phyloP scores from a whole-genome alignment of 2,329 filamentous ascomycete species.

The Pseudocercospora ulei region DNA sequence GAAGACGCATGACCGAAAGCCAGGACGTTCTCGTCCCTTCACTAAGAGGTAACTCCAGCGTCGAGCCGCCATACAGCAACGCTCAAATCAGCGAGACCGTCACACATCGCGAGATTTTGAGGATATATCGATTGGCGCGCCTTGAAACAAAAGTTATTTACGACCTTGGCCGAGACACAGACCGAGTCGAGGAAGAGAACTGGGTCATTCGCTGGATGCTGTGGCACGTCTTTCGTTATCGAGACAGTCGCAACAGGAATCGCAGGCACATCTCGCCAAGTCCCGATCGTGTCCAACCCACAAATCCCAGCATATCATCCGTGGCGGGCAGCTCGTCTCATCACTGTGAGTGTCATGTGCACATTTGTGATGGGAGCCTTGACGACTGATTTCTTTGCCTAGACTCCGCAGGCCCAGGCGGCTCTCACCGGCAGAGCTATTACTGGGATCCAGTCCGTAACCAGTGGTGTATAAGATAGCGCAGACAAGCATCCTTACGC shows the following conservation, averaged over 20 bases:
- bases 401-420: slow-evolving; percentile 9
- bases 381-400: not conserved
- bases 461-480: slow-evolving; percentile 21
- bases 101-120: slow-evolving; percentile 39
- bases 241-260: slow-evolving; percentile 37
- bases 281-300: slow-evolving; percentile 16
- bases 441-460: slow-evolving; percentile 33
- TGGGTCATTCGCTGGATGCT: slow-evolving; percentile 47
- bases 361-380: slow-evolving; percentile 3
- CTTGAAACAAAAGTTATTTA: slow-evolving; percentile 37
- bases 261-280: slow-evolving; percentile 24
- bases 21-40: slow-evolving; percentile 36
- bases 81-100: slow-evolving; percentile 43
- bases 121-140: slow-evolving; percentile 37
- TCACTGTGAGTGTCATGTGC: slow-evolving; percentile 10
- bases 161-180: slow-evolving; percentile 37
- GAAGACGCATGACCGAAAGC: slow-evolving; percentile 37
- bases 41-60: slow-evolving; percentile 28
- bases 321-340: slow-evolving; percentile 11
- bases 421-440: slow-evolving; percentile 21
- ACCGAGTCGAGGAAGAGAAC: slow-evolving; percentile 40
- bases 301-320: slow-evolving; percentile 16
- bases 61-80: slow-evolving; percentile 39
- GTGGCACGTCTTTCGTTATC: slow-evolving; percentile 46
- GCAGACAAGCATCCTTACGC: not conserved